Conservation (phyloP, 2,329 filamentous ascomycete species). For the Fusarium caatingaense region DNA sequence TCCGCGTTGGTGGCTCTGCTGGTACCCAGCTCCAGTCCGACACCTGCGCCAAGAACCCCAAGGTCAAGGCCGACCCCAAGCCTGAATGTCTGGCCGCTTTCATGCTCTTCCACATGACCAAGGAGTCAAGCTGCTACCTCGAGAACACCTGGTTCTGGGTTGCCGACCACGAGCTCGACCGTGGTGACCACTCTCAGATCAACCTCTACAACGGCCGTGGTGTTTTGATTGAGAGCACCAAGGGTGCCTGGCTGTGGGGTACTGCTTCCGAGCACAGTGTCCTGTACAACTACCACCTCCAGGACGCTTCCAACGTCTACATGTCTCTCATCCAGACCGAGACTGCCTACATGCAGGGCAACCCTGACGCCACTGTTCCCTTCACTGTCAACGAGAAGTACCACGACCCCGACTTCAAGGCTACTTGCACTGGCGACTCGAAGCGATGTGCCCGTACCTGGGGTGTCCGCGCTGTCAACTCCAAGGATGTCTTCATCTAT, state of each 20-base stretch:
- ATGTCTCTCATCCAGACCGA: slow-evolving; percentile 89
- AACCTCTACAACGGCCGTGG: slow-evolving; percentile 91
- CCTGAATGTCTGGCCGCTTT: slow-evolving; percentile 79
- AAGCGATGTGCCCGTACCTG: slow-evolving; percentile 76
- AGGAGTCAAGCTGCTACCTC: slow-evolving; percentile 76
- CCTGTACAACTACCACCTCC: slow-evolving; percentile 87
- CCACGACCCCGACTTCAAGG: slow-evolving; percentile 74
- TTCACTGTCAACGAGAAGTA: slow-evolving; percentile 69
- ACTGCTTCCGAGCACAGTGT: slow-evolving; percentile 76
- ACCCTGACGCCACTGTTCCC: slow-evolving; percentile 77
- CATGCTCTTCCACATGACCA: slow-evolving; percentile 73
- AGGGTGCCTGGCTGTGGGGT: slow-evolving; percentile 84
- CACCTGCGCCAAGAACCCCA: slow-evolving; percentile 81
- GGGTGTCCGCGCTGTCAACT: slow-evolving; percentile 78
- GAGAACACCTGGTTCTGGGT: slow-evolving; percentile 95
- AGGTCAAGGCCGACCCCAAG: slow-evolving; percentile 69
- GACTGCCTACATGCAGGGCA: slow-evolving; percentile 88
- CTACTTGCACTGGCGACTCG: slow-evolving; percentile 60
- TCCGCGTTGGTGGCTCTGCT: slow-evolving; percentile 87
- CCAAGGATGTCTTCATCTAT: slow-evolving; percentile 74
- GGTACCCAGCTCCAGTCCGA: slow-evolving; percentile 86
- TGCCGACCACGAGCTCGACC: slow-evolving; percentile 89
- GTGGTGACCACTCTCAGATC: slow-evolving; percentile 78
- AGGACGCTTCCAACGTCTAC: slow-evolving; percentile 81
- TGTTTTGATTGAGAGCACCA: slow-evolving; percentile 78